Conservation (phyloP, 768 basidiomycete species). For the Suillus tomentosus region DNA sequence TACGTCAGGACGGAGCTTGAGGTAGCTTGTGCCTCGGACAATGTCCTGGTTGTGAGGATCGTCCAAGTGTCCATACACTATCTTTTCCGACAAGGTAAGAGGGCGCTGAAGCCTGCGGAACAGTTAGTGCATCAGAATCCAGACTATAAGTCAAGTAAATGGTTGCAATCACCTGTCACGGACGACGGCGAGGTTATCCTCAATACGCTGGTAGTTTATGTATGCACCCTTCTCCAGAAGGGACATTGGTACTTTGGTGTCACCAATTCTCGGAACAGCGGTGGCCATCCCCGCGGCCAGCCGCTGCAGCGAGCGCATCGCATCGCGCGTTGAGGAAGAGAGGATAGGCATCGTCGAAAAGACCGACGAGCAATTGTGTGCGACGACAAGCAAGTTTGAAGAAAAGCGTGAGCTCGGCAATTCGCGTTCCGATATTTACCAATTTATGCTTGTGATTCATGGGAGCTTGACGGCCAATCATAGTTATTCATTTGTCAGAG, state of each 20-base stretch:
- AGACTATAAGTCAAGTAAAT: background rate
- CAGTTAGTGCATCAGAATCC: conserved; percentile 9
- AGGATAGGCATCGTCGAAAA: conserved; percentile 63
- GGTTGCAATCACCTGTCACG: conserved; percentile 65
- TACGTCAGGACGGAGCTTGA: conserved; percentile 97
- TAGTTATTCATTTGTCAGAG: conserved; percentile 18
- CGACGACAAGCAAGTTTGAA: conserved; percentile 25
- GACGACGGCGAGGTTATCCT: conserved; percentile 92
- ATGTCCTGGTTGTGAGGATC: conserved; percentile 92
- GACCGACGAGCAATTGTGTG: conserved; percentile 23
- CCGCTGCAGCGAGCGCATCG: conserved; percentile 53
- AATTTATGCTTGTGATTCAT: conserved; percentile 29
- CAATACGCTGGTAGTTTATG: conserved; percentile 96
- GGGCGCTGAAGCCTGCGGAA: conserved; percentile 76
- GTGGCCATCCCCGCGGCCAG: conserved; percentile 78
- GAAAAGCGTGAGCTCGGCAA: conserved; percentile 27
- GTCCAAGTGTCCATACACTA: conserved; percentile 97
- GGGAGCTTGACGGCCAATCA: conserved; percentile 24
- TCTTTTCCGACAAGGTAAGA: conserved; percentile 93
- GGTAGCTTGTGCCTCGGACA: conserved; percentile 88
- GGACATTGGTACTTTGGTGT: conserved; percentile 89
- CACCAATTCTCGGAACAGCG: conserved; percentile 76
- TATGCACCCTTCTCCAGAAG: conserved; percentile 78
- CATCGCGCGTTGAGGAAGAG: conserved; percentile 54
- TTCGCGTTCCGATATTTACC: conserved; percentile 18